Conservation (phyloP, 768 basidiomycete genomes). For the Kwoniella sp. region DNA sequence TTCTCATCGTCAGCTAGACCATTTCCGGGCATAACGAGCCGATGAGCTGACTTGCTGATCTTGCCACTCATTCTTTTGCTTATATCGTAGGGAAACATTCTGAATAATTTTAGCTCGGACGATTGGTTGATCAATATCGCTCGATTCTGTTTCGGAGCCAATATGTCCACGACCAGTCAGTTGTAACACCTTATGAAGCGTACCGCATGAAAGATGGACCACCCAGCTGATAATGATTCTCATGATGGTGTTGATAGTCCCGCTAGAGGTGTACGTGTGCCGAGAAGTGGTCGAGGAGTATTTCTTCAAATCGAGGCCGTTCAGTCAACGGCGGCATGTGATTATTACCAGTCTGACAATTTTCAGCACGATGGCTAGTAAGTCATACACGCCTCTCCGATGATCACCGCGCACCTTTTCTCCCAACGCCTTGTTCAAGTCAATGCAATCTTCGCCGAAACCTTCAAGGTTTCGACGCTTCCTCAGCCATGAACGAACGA, state of each 20-base stretch:
- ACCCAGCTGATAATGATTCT: too few relatives aligned
- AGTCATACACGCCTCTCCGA: slow-evolving; percentile 48
- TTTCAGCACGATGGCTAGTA: slow-evolving; percentile 78
- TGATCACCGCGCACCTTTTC: too few relatives aligned
- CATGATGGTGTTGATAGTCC: slow-evolving; percentile 58
- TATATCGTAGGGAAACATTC: slow-evolving; percentile 81
- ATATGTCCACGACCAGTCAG: slow-evolving; percentile 89
- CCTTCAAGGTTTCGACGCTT: too few relatives aligned
- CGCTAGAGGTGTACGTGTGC: slow-evolving; percentile 94
- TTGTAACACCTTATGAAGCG: too few relatives aligned
- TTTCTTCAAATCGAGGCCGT: slow-evolving; percentile 86
- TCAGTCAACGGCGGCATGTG: slow-evolving; percentile 78
- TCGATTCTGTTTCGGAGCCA: slow-evolving; percentile 87
- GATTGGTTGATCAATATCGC: slow-evolving; percentile 94
- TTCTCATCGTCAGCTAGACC: too few relatives aligned
- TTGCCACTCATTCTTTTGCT: slow-evolving; percentile 41
- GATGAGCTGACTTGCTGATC: neutral
- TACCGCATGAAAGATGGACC: too few relatives aligned
- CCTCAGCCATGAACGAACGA: too few relatives aligned
- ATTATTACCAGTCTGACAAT: slow-evolving; percentile 87
- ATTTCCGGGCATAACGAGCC: too few relatives aligned
- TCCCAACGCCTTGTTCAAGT: too few relatives aligned
- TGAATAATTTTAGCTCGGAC: slow-evolving; percentile 87
- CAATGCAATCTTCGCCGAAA: too few relatives aligned
- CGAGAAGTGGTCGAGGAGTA: slow-evolving; percentile 96